Evolutionary conservation across 257 asterid species (phyloP).

Genomic region (Solanum ahanhuiri): DNA sequence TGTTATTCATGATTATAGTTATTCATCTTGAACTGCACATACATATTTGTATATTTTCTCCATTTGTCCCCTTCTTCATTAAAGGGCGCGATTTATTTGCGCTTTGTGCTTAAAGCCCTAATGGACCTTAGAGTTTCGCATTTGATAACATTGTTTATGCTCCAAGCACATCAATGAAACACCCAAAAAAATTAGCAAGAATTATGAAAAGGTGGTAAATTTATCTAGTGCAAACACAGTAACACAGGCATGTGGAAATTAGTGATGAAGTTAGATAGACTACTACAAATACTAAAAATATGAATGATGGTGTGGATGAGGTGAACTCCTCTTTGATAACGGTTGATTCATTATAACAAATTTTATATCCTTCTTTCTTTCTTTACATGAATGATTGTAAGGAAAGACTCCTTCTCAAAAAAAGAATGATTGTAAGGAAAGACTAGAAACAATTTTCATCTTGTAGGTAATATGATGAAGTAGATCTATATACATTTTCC

Average conservation of each 20-base stretch:
- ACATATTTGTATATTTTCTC: neutral
- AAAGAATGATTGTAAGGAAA: neutral
- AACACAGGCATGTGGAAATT: neutral
- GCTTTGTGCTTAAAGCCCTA: neutral
- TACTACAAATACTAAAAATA: neutral
- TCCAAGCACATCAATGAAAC: neutral
- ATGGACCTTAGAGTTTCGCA: neutral
- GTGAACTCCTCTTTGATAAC: neutral
- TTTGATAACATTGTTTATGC: neutral
- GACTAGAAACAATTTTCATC: neutral
- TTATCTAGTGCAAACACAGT: neutral
- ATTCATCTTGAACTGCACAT: neutral
- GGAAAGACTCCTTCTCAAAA: neutral
- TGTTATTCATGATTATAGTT: neutral
- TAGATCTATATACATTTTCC: neutral
- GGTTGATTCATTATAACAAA: neutral
- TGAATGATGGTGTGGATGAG: neutral
- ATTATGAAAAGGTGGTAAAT: neutral
- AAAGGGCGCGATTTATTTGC: neutral
- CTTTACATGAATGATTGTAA: neutral
- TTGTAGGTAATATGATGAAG: neutral
- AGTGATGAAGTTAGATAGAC: neutral
- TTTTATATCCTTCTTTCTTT: neutral
- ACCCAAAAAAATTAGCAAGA: neutral
- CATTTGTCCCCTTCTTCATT: neutral